Base-by-base conservation (phyloP, 1,284 basidiomycete genomes). In the Coniophora puteana region DNA sequence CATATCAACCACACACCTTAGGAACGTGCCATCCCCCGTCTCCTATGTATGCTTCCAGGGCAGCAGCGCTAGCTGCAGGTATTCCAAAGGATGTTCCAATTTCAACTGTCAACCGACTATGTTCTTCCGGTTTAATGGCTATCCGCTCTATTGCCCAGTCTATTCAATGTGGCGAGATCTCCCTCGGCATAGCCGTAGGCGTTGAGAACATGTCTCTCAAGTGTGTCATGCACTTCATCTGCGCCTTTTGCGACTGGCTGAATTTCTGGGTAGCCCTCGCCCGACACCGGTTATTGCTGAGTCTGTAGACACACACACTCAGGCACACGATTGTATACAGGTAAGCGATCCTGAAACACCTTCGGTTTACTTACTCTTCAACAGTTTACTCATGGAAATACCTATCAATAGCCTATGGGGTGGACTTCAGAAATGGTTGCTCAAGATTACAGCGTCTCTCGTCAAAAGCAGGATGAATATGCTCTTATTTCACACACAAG, bases 361-460 rank as follows among this genome's bases (percentile, higher is more conserved):
- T n/a, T n/a, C n/a, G n/a, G n/a, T n/a, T n/a, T n/a, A n/a, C n/a
- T n/a, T n/a, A n/a, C n/a, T 8, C 10, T 26, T 26, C 11, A 21
- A 14, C 25, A 12, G 3, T 22, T 36, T n/a, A 26, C 33, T 41
- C n/a, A 18, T 34, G 21, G 44, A 18, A 48, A 38, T 44, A 44
- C 7, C n/a, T 16, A n/a, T 36, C 34, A 38, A 6, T 50, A 91
- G 86, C 87, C 91, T 12, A 93, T 93, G 90, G 90, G 91, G 10
- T 93, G 90, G 90, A 93, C 90, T 1, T 89, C 87, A 3, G 90
- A 93, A 59, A 85, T 89, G 77, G 86, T 90, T 14, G 88, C 88
- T 13, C 63, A 83, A 50, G 71, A 79, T 18, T 93, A 85, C 66
- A 73, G 80, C 27, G 67, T 93, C 42, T 72, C 86, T 13, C 78